Base-by-base conservation (phyloP, 768 basidiomycete species). In the Gloeopeniophorella convolvens region DNA sequence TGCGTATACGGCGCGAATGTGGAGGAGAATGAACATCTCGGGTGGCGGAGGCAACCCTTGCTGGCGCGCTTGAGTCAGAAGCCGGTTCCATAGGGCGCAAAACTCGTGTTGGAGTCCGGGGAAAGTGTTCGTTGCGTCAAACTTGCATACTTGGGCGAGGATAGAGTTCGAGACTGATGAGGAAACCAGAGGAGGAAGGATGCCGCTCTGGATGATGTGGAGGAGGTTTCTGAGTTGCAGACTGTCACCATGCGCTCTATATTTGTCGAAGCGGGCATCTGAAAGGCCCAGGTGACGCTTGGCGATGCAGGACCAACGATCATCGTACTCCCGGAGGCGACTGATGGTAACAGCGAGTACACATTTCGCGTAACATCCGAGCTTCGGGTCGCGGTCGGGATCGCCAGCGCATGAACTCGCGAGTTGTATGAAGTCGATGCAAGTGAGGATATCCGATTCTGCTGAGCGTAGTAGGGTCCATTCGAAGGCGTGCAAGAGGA, bases 251-350 rank as follows among this genome's bases (percentile, higher is more conserved):
- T 42, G 40, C 20, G 27, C 27, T 15, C 41, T 7, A 27, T 49
- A 42, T n/a, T 27, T 27, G 5, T 41, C 20, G n/a, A 49, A 41
- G 6, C 26, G 24, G 20, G 24, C 7, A 15, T 21, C 16, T 13
- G 48, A 49, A 7, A 42, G 5, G n/a, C 26, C 40, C 12, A 49
- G 39, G 10, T 49, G 48, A 4, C 48, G 18, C 3, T 26, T 42
- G 9, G 43, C 28, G 13, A 51, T 42, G 27, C 23, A 23, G 31
- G 45, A 34, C 43, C 50, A 51, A 20, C 31, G 36, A 6, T 40
- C n/a, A n/a, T 51, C 34, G 13, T 24, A 35, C 8, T 15, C 30
- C 28, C 21, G 30, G 2, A 23, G 37, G 4, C 31, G 39, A n/a
- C 43, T 11, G 12, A 45, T 33, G 4, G 40, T 45, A 20, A 35